Percentiles rank a stretch among this genome's conserved stretches.
phyloP scores from a whole-genome alignment of 148 eudicot genomes.

The Chenopodium suecicum region DNA sequence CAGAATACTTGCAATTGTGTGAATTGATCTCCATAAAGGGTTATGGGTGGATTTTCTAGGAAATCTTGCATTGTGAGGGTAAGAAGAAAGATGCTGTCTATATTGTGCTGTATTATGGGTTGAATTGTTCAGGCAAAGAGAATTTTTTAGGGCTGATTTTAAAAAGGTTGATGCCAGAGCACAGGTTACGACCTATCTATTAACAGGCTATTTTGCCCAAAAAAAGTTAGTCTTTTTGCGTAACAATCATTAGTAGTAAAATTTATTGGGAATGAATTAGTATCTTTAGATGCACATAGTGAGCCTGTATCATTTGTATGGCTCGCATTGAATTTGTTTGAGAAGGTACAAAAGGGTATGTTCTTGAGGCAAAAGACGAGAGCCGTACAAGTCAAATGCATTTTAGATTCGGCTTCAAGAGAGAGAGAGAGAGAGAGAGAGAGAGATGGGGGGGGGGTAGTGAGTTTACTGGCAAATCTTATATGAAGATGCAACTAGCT shows the following conservation, averaged over 20 bases:
- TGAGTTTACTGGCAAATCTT: too few species aligned
- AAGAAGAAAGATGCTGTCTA: neutral
- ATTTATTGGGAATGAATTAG: neutral
- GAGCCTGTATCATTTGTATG: neutral
- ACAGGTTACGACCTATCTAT: neutral
- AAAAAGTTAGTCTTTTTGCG: neutral
- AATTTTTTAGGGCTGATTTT: neutral
- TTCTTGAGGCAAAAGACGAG: neutral
- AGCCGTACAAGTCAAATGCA: neutral
- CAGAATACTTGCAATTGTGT: neutral
- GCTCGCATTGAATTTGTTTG: neutral
- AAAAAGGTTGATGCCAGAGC: neutral
- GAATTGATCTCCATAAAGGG: neutral
- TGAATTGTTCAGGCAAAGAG: neutral
- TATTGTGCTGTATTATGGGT: neutral
- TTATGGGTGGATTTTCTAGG: neutral
- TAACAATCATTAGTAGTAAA: neutral
- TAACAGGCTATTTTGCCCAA: neutral
- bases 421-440: neutral
- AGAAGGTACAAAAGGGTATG: neutral
- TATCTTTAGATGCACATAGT: neutral
- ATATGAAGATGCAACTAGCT: neutral
- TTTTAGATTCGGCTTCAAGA: neutral
- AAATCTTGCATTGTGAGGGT: neutral
- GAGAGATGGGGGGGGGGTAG: too few species aligned